Conservation (phyloP, 108 stramenopile genomes). For the Cyclotella baltica region DNA sequence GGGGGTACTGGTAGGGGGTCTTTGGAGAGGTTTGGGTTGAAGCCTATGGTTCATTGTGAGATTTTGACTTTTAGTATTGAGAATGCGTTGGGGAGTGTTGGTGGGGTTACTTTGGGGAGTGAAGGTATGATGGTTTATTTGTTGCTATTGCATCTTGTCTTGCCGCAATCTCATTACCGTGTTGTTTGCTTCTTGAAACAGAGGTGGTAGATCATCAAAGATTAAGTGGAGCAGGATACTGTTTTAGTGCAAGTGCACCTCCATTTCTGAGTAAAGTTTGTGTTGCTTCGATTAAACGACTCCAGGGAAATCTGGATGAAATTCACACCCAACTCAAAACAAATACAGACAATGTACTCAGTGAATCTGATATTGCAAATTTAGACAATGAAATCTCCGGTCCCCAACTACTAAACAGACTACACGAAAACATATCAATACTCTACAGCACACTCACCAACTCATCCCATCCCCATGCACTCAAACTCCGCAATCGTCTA, state of each 20-base stretch:
- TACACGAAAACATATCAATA: slow-evolving; percentile 31
- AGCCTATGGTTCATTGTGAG: slow-evolving; percentile 87
- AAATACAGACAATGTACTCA: not conserved
- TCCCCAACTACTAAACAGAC: slow-evolving; percentile 19
- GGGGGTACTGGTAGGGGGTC: slow-evolving; percentile 90
- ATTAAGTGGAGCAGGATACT: slow-evolving; percentile 97
- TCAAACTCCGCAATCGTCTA: slow-evolving; percentile 52
- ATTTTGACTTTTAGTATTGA: slow-evolving; percentile 93
- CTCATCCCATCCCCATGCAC: slow-evolving; percentile 45
- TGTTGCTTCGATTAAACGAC: slow-evolving; percentile 35
- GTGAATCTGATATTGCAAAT: not conserved
- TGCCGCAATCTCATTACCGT: not conserved
- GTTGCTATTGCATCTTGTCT: not conserved
- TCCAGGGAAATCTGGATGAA: slow-evolving; percentile 36
- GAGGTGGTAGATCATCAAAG: slow-evolving; percentile 99
- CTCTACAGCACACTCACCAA: slow-evolving; percentile 45
- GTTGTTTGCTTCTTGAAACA: not conserved
- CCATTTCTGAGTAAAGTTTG: slow-evolving; percentile 86
- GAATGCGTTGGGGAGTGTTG: slow-evolving; percentile 92
- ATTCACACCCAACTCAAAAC: slow-evolving; percentile 6
- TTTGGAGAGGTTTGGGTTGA: slow-evolving; percentile 67
- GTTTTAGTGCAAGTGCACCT: slow-evolving; percentile 96
- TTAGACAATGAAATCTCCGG: slow-evolving; percentile 32
- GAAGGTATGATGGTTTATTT: slow-evolving; percentile 32
- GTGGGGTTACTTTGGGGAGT: slow-evolving; percentile 96